These are phyloP conservation scores for Globisporangium viniferum DNA, from an alignment of 352 stramenopile genomes.

Conservation along the genomic window DNA sequence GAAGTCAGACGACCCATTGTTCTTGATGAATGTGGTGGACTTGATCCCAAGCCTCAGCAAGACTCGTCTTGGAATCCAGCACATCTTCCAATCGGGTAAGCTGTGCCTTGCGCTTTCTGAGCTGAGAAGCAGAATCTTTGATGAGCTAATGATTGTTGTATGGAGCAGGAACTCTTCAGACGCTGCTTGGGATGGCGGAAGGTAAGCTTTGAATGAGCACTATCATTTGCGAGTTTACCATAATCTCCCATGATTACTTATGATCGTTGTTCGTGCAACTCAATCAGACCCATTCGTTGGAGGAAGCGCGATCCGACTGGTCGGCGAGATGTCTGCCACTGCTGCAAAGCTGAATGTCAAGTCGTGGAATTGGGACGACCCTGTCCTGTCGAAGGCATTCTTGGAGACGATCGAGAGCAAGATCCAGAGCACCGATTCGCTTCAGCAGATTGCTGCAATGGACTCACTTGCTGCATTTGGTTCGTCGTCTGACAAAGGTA, in stretches of 20 bases:
- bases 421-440: constrained; percentile 52
- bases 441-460: constrained; percentile 84
- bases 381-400: constrained; percentile 73
- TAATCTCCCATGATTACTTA: neutral
- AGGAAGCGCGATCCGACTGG: constrained; percentile 63
- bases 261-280: constrained; percentile 1
- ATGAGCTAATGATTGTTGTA: neutral
- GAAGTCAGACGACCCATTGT: constrained; percentile 72
- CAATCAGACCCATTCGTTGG: constrained; percentile 70
- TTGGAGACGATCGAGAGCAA: constrained; percentile 70
- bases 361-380: constrained; percentile 77
- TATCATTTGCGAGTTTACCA: neutral
- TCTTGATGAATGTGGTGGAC: constrained; percentile 84
- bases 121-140: neutral
- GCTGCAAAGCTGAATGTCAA: constrained; percentile 62
- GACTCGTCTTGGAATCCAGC: constrained; percentile 55
- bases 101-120: neutral
- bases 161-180: constrained; percentile 57
- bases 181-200: constrained; percentile 59
- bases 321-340: constrained; percentile 75
- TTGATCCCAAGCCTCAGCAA: constrained; percentile 69
- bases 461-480: constrained; percentile 78
- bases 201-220: constrained; percentile 26
- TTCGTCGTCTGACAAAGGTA: constrained; percentile 79
- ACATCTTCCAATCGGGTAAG: constrained; percentile 81